Base-by-base conservation (phyloP, 805 yeast species). In the Metschnikowia lochheadii region DNA sequence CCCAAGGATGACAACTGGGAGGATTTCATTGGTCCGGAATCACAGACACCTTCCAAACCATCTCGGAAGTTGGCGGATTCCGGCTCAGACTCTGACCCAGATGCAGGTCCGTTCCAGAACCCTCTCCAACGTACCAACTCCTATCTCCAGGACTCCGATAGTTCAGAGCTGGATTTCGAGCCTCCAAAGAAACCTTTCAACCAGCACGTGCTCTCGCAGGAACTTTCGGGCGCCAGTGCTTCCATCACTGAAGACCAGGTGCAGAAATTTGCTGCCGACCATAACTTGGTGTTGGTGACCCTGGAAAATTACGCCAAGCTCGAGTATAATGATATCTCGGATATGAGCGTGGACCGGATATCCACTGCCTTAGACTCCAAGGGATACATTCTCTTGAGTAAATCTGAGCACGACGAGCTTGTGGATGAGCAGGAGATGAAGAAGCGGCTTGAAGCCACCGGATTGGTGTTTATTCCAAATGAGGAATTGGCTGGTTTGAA, bases 381-480 rank as follows among this genome's bases (percentile, higher is more conserved):
- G 49, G 75, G 72, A 8, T 63, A 54, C 40, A 65, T 66, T 13
- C 46, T 69, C 15, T 45, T 73, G 23, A 59, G 60, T 17, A 52
- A 57, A 38, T 41, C 57, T n/a, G 69, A 69, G 38, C 64, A 69
- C 47, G 60, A 61, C 11, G 56, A 53, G 2, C 62, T 72, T 26
- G 18, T 61, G 26, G 63, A 63, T 50, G 77, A 72, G 50, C 56
- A 62, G 15, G 70, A 66, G 44, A 72, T 73, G 77, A 59, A 58
- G 46, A 58, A 57, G 33, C 64, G 56, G 44, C 58, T 73, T 33
- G 55, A 55, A 34, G 49, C 63, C 3, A 62, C 56, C 43, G 76
- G 77, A 1, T 58, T 73, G 33, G 67, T 68, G 2, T 63, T 72
- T 2, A 48, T 73, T 10, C 68, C 75, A 3, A 36, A 41, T 3